phyloP scores from a whole-genome alignment of 31 red algal species.

The Asparagopsis taxiformis region DNA sequence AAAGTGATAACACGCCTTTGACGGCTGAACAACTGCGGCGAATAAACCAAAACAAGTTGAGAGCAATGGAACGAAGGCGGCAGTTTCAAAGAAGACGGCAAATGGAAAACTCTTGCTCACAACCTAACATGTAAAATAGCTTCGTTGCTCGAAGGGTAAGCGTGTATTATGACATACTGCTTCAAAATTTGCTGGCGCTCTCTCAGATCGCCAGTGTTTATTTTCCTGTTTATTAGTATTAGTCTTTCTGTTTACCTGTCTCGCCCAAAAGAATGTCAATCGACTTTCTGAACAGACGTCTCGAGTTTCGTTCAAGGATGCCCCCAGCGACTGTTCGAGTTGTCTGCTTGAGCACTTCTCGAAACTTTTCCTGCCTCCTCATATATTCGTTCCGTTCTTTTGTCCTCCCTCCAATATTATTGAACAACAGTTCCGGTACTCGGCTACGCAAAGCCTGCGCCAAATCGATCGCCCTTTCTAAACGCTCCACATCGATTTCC shows the following conservation, averaged over 20 bases:
- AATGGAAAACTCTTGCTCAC: not conserved
- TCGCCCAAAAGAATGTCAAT: not conserved
- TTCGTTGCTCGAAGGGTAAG: not conserved
- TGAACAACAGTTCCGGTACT: conserved; percentile 43
- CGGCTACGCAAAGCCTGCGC: conserved; percentile 39
- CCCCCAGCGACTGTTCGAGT: conserved; percentile 12
- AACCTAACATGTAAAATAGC: conserved; percentile 17
- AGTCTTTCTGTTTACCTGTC: not conserved
- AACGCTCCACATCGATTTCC: conserved; percentile 47
- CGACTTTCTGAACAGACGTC: not conserved
- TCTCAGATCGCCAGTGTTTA: not conserved
- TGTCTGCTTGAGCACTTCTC: conserved; percentile 1
- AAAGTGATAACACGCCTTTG: not conserved
- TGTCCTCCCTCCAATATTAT: not conserved
- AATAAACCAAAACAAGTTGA: conserved; percentile 22
- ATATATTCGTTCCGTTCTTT: not conserved
- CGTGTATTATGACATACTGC: not conserved
- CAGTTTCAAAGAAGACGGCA: conserved; percentile 16
- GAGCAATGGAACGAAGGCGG: conserved; percentile 31
- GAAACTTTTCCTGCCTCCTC: conserved; percentile 8
- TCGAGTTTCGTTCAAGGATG: not conserved
- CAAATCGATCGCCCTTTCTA: conserved; percentile 48
- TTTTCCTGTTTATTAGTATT: too few species aligned
- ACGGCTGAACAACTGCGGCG: conserved; percentile 26
- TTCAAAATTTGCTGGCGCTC: not conserved